phyloP scores from a whole-genome alignment of 2,329 filamentous ascomycete genomes.

The Cordyceps fumosorosea region DNA sequence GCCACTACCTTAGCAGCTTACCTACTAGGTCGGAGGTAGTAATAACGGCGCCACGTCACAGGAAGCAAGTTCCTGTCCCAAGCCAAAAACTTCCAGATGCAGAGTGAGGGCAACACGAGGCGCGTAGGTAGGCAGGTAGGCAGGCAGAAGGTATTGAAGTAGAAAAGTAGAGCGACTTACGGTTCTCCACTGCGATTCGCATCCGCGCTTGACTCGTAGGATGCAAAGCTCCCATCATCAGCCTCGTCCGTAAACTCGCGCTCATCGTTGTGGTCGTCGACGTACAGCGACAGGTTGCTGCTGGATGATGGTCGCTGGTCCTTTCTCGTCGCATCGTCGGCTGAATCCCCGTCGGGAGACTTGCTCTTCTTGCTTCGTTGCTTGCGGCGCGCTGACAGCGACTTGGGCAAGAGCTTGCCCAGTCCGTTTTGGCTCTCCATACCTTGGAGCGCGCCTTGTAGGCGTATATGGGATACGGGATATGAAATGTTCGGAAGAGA shows the following conservation, averaged over 20 bases:
- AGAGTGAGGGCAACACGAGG: constrained; percentile 11
- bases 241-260: constrained; percentile 28
- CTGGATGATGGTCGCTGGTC: constrained; percentile 15
- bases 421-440: constrained; percentile 27
- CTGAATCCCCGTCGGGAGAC: constrained; percentile 27
- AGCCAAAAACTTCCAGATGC: not conserved
- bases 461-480: not conserved
- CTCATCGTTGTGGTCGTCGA: constrained; percentile 22
- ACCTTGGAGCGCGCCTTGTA: not conserved
- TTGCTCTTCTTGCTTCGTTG: constrained; percentile 37
- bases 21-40: not conserved
- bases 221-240: constrained; percentile 27
- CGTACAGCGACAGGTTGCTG: constrained; percentile 19
- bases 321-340: not conserved
- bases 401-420: constrained; percentile 47
- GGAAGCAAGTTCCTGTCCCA: not conserved
- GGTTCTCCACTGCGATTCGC: constrained; percentile 19
- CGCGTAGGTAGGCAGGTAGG: constrained; percentile 8
- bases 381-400: constrained; percentile 42
- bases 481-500: constrained; percentile 6
- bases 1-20: too few relatives aligned
- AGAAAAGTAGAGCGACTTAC: constrained; percentile 15
- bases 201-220: constrained; percentile 30
- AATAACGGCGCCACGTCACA: too few relatives aligned
- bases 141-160: constrained; percentile 14